These are phyloP conservation scores for Sonneratia alba DNA, from an alignment of 345 rosid genomes.

Conservation along the genomic window DNA sequence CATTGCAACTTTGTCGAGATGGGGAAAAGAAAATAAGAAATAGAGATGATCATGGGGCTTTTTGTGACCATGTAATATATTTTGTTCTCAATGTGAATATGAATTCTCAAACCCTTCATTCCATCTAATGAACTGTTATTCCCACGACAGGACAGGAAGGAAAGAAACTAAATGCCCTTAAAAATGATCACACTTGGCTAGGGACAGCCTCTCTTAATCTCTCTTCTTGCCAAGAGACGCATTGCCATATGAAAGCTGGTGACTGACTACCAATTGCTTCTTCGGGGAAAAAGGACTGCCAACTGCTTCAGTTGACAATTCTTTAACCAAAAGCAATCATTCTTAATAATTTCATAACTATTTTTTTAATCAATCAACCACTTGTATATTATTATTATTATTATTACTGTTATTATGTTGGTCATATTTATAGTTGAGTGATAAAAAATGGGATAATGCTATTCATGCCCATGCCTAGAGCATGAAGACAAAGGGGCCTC, in stretches of 20 bases:
- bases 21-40: neutral
- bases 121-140: no score
- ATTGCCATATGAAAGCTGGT: neutral
- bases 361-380: neutral
- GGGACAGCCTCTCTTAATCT: no score
- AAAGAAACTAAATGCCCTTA: no score
- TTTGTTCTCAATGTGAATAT: neutral
- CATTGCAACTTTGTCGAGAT: neutral
- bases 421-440: neutral
- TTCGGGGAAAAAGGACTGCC: neutral
- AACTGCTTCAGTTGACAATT: neutral
- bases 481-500: conserved; percentile 16
- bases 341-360: neutral
- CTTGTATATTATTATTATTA: neutral
- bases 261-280: neutral
- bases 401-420: neutral
- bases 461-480: conserved; percentile 15
- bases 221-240: conserved; percentile 1
- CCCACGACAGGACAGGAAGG: neutral
- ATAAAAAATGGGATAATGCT: conserved; percentile 11
- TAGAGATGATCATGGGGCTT: neutral
- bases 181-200: no score
- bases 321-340: conserved; percentile 1
- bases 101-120: no score
- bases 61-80: neutral